phyloP scores from a whole-genome alignment of 768 basidiomycete genomes.

The Podaxis sp. region DNA sequence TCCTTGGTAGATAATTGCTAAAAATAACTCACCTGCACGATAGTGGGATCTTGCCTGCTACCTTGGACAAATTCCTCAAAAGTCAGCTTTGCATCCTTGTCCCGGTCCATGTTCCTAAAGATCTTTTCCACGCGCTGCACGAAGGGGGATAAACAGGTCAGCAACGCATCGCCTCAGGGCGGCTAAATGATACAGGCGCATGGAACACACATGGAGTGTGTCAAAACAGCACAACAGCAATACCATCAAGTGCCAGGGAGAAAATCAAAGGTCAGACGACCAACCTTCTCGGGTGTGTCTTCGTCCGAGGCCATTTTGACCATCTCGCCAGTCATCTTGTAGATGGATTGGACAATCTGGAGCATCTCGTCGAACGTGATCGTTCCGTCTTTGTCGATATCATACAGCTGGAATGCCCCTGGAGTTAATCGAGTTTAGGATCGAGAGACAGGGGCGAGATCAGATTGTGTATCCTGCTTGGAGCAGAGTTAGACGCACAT shows the following conservation, averaged over 20 bases:
- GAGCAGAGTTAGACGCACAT: slow-evolving; percentile 55
- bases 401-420: slow-evolving; percentile 99
- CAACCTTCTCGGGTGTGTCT: slow-evolving; percentile 98
- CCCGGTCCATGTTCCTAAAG: slow-evolving; percentile 94
- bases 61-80: slow-evolving; percentile 99
- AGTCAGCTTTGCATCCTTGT: slow-evolving; percentile 90
- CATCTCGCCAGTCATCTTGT: slow-evolving; percentile 99
- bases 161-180: slow-evolving; percentile 11
- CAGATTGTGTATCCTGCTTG: slow-evolving; percentile 5
- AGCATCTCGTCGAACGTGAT: slow-evolving; percentile 99
- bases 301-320: slow-evolving; percentile 97
- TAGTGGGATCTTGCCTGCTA: slow-evolving; percentile 97
- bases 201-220: not conserved
- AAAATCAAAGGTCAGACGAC: slow-evolving; percentile 14
- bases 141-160: slow-evolving; percentile 16
- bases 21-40: slow-evolving; percentile 76
- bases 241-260: not conserved
- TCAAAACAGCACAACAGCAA: not conserved
- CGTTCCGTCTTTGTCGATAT: slow-evolving; percentile 96
- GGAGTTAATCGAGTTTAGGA: slow-evolving; percentile 22
- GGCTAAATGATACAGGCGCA: not conserved
- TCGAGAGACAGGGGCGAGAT: not conserved
- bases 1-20: slow-evolving; percentile 13
- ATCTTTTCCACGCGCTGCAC: slow-evolving; percentile 96
- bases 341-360: slow-evolving; percentile 95